Evolutionary conservation across 345 rosid genomes (phyloP).

Genomic region (Gossypioides kirkii): DNA sequence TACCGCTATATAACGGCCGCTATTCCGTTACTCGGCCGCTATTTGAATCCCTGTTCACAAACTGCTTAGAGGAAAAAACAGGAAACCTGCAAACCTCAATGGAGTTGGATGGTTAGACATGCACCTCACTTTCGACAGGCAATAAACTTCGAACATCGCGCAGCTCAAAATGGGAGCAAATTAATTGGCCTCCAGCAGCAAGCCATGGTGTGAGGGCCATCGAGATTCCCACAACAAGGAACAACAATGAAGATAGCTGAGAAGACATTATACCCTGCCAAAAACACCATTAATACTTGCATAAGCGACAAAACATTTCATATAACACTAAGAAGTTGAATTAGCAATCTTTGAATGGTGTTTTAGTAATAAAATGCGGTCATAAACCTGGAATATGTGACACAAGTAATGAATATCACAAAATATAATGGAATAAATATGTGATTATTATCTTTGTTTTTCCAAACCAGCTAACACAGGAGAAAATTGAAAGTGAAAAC

Average conservation of each 20-base stretch:
- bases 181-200: slow-evolving; percentile 95
- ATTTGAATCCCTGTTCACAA: too few species aligned
- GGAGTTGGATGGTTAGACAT: slow-evolving; percentile 10
- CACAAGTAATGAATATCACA: neutral
- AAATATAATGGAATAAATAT: neutral
- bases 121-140: slow-evolving; percentile 95
- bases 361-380: neutral
- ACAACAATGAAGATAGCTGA: slow-evolving; percentile 82
- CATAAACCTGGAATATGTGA: neutral
- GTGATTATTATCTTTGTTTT: neutral
- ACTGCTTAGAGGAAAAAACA: neutral
- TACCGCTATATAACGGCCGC: too few species aligned
- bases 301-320: neutral
- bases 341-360: neutral
- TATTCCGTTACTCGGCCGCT: too few species aligned
- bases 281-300: slow-evolving; percentile 19
- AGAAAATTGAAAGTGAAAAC: neutral
- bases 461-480: neutral
- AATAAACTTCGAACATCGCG: slow-evolving; percentile 88
- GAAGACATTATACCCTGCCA: slow-evolving; percentile 94
- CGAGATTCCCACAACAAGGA: slow-evolving; percentile 93
- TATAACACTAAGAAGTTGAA: neutral
- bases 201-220: slow-evolving; percentile 98
- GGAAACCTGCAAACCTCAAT: neutral
- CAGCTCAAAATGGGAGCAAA: slow-evolving; percentile 91